Evolutionary conservation across 371 early-diverging fungal species (phyloP).

Genomic region (Circinella minor): DNA sequence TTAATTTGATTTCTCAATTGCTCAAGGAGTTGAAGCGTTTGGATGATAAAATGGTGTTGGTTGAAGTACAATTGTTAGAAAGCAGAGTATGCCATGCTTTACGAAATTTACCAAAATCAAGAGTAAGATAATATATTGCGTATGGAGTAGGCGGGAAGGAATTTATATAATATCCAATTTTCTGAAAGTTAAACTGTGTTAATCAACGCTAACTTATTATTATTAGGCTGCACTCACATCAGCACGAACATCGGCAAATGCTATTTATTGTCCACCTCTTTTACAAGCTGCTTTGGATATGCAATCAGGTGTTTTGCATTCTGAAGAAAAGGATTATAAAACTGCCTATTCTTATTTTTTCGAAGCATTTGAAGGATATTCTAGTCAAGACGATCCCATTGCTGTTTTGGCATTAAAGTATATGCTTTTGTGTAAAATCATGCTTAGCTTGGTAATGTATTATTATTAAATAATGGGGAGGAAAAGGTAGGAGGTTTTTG

Average conservation of each 20-base stretch:
- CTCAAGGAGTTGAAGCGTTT: conserved; percentile 96
- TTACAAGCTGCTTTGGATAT: conserved; percentile 97
- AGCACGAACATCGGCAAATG: conserved; percentile 96
- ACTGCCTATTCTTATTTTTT: conserved; percentile 99
- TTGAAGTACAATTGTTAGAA: conserved; percentile 97
- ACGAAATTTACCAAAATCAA: conserved; percentile 92
- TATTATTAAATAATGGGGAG: not conserved
- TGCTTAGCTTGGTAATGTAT: conserved; percentile 83
- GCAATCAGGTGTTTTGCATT: conserved; percentile 97
- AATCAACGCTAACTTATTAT: not conserved
- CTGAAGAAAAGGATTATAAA: conserved; percentile 99
- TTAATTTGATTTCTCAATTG: conserved; percentile 82
- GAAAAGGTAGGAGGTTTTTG: not conserved
- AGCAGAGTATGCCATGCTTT: conserved; percentile 94
- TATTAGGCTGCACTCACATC: conserved; percentile 92
- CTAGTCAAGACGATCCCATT: conserved; percentile 84
- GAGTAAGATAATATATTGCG: conserved; percentile 50
- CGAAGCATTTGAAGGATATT: conserved; percentile 95
- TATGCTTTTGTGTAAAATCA: conserved; percentile 97
- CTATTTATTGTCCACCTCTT: conserved; percentile 98
- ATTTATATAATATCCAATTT: too few relatives aligned
- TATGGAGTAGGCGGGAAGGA: too few relatives aligned
- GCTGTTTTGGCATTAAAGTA: conserved; percentile 93
- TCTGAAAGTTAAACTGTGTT: too few relatives aligned
- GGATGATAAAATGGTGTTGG: conserved; percentile 97